Evolutionary conservation across 2,329 filamentous ascomycete species (phyloP).

Genomic region (Claviceps maximensis): DNA sequence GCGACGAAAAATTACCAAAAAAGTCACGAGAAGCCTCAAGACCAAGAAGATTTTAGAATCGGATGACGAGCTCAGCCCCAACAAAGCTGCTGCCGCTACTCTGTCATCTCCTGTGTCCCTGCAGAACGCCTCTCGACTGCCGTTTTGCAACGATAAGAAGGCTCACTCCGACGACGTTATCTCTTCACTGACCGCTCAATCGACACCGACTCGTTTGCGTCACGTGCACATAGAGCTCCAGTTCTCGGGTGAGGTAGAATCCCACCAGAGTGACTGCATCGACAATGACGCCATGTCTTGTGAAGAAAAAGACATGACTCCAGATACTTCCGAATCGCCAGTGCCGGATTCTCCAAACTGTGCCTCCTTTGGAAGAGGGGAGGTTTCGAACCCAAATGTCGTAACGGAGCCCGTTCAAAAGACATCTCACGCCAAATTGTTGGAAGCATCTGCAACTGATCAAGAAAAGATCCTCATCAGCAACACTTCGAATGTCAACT

Average conservation of each 20-base stretch:
- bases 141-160: background rate
- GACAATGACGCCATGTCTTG: background rate
- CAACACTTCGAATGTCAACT: background rate
- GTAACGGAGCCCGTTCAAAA: background rate
- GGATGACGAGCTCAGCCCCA: constrained; percentile 8
- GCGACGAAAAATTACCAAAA: constrained; percentile 8
- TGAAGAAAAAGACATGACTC: background rate
- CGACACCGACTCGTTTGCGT: background rate
- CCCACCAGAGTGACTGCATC: background rate
- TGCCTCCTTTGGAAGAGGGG: background rate
- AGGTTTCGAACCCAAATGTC: background rate
- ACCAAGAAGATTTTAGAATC: background rate
- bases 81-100: constrained; percentile 10
- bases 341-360: background rate
- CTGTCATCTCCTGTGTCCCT: constrained; percentile 17
- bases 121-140: constrained; percentile 2
- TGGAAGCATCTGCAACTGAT: background rate
- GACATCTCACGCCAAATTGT: too few species aligned
- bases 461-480: background rate
- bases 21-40: background rate
- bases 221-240: background rate
- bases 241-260: background rate
- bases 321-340: background rate
- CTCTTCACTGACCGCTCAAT: constrained; percentile 1
- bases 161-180: background rate